Evolutionary conservation across 2,329 filamentous ascomycete genomes (phyloP), one percentile per base, ranked within the genome.

Genomic region (Aspergillus fumigatus): DNA sequence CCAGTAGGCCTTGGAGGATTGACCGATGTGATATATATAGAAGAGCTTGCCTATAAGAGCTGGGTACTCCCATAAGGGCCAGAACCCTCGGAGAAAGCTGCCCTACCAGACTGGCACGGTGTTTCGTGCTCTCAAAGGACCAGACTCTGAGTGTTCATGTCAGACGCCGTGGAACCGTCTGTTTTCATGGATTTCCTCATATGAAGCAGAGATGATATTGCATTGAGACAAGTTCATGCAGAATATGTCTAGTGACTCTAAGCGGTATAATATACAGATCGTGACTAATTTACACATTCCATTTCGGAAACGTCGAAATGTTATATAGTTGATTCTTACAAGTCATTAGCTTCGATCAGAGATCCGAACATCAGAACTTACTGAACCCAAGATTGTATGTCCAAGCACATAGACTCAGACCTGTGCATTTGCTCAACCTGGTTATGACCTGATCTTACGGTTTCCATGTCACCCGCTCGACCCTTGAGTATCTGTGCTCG

Each of bases 401-500:
- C 23, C 14, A 23, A 19, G 26, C 23, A 60, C 74, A 62, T 74
- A 73, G 62, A 74, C 78, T 62, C 78, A 76, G 10, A 78, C 71
- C 71, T 73, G 78, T 3, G 69, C 73, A 49, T 72, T 71, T 76
- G 78, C 78, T 64, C 21, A 48, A 52, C 26, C 21, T 21, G 17
- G 23, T 67, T 60, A 74, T 62, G 65, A 61, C 9, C 61, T 62
- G 23, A 63, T 55, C 23, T 55, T 63, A 40, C 62, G 51, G 51
- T 57, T 64, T 38, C 64, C 56, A 2, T 54, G 56, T n/a, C 64
- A 56, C 58, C 58, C 55, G 47, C 54, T 63, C 53, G 56, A 50
- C 17, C 58, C 66, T 23, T 23, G 19, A 23, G 21, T 11, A 38
- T 66, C 66, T 26, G 62, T 69, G 23, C 76, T 79, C 58, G 84